Evolutionary conservation across 2,329 filamentous ascomycete genomes (phyloP).

Genomic region (Neophaeococcomyces mojaviensis): DNA sequence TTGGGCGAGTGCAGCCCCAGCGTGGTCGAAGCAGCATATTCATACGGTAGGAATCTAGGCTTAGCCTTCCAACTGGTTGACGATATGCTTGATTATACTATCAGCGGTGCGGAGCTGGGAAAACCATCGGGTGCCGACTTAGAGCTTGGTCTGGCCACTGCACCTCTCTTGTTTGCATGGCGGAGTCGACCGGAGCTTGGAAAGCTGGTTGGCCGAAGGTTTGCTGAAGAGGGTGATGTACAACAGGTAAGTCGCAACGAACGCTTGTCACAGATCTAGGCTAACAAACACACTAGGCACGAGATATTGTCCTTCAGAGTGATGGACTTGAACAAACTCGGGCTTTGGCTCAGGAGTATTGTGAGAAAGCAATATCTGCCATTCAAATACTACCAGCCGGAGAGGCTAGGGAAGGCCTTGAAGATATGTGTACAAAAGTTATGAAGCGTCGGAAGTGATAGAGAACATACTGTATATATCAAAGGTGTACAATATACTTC

Average conservation of each 20-base stretch:
- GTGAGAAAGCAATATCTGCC: conserved; percentile 77
- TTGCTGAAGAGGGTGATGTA: conserved; percentile 75
- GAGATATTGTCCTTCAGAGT: conserved; percentile 72
- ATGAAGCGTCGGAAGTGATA: conserved; percentile 73
- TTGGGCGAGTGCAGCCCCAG: conserved; percentile 68
- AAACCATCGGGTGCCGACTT: conserved; percentile 94
- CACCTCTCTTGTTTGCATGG: conserved; percentile 92
- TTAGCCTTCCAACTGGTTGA: conserved; percentile 96
- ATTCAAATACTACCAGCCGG: conserved; percentile 82
- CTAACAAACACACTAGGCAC: conserved; percentile 53
- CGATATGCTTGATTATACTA: conserved; percentile 95
- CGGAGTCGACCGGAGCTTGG: conserved; percentile 79
- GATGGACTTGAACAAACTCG: conserved; percentile 88
- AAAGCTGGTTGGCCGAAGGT: conserved; percentile 83
- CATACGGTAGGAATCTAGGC: conserved; percentile 87
- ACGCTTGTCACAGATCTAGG: background rate
- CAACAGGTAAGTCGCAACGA: conserved; percentile 58
- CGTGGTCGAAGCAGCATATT: conserved; percentile 84
- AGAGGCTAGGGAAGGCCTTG: conserved; percentile 81
- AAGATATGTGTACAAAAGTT: conserved; percentile 92
- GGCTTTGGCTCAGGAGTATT: conserved; percentile 82
- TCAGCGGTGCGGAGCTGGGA: conserved; percentile 73
- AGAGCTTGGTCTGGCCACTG: conserved; percentile 86
- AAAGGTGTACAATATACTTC: no score
- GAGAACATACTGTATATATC: background rate